These are phyloP conservation scores for Lathyrus oleraceus DNA, from an alignment of 306 rosid genomes.

Conservation along the genomic window DNA sequence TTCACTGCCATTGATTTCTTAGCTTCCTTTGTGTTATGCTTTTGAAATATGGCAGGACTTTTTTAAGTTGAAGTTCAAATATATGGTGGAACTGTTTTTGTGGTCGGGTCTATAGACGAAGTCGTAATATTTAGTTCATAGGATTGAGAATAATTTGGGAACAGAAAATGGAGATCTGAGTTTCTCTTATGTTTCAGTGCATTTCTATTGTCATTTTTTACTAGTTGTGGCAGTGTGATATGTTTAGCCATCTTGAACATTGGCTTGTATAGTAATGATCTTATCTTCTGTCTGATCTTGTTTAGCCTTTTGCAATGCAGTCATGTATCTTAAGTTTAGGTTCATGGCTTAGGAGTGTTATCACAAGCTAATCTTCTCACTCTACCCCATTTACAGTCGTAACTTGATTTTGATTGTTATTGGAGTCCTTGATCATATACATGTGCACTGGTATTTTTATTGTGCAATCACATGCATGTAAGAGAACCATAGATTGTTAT, in stretches of 20 bases:
- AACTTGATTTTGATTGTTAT: too few relatives aligned
- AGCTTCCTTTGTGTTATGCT: not conserved
- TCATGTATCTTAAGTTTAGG: not conserved
- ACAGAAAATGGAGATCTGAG: not conserved
- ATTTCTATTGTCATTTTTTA: not conserved
- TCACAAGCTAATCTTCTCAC: too few relatives aligned
- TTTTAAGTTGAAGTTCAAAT: not conserved
- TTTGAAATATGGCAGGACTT: not conserved
- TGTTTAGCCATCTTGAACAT: not conserved
- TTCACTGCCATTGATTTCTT: slow-evolving; percentile 11
- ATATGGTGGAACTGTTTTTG: not conserved
- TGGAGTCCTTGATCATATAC: too few relatives aligned
- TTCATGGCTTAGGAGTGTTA: too few relatives aligned
- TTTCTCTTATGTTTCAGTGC: not conserved
- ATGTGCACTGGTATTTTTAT: too few relatives aligned
- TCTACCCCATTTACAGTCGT: too few relatives aligned
- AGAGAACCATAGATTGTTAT: too few relatives aligned
- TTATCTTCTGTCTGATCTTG: not conserved
- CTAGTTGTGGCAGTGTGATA: not conserved
- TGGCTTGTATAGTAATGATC: not conserved
- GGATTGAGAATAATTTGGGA: slow-evolving; percentile 11
- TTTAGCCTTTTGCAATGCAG: slow-evolving; percentile 1
- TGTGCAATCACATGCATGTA: too few relatives aligned
- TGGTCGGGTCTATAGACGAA: too few relatives aligned
- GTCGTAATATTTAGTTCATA: not conserved